phyloP scores from a whole-genome alignment of 805 yeast species.

The Kodamaea fukazawae region DNA sequence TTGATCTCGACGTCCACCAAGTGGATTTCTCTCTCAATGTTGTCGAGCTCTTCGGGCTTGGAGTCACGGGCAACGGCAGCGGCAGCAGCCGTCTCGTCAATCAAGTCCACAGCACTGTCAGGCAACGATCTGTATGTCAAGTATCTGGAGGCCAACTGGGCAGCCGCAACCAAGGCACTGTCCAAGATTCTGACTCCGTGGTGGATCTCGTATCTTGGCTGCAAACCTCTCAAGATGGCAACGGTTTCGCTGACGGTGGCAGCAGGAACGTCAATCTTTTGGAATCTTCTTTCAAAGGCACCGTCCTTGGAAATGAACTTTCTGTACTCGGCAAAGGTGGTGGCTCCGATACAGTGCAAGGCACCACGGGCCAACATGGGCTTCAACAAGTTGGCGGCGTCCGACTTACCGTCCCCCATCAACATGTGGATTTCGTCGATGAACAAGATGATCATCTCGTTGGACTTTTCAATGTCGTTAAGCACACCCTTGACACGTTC shows the following conservation, averaged over 20 bases:
- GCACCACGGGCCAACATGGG: constrained; percentile 97
- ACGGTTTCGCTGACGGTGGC: constrained; percentile 91
- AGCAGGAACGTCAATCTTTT: constrained; percentile 93
- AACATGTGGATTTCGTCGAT: constrained; percentile 98
- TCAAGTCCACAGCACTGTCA: constrained; percentile 93
- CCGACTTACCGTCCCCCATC: constrained; percentile 98
- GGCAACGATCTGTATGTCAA: constrained; percentile 94
- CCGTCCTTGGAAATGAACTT: constrained; percentile 93
- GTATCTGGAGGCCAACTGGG: constrained; percentile 91
- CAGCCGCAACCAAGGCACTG: constrained; percentile 90
- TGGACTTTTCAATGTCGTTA: constrained; percentile 87
- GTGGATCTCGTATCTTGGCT: constrained; percentile 92
- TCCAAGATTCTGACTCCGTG: constrained; percentile 97
- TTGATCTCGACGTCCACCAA: constrained; percentile 92
- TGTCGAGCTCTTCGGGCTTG: constrained; percentile 94
- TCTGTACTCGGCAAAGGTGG: constrained; percentile 92
- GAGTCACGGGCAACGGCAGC: constrained; percentile 99
- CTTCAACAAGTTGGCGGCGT: constrained; percentile 93
- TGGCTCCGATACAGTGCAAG: constrained; percentile 97
- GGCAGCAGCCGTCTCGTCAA: constrained; percentile 93
- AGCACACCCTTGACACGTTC: constrained; percentile 96
- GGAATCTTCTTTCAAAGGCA: constrained; percentile 98
- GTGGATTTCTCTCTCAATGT: constrained; percentile 87
- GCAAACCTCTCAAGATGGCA: constrained; percentile 94
- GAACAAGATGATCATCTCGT: constrained; percentile 81